Percentiles rank a stretch among this genome's conserved stretches.
Evolutionary conservation across 2,329 filamentous ascomycete species (phyloP).

Genomic region (Paramyrothecium sp.): DNA sequence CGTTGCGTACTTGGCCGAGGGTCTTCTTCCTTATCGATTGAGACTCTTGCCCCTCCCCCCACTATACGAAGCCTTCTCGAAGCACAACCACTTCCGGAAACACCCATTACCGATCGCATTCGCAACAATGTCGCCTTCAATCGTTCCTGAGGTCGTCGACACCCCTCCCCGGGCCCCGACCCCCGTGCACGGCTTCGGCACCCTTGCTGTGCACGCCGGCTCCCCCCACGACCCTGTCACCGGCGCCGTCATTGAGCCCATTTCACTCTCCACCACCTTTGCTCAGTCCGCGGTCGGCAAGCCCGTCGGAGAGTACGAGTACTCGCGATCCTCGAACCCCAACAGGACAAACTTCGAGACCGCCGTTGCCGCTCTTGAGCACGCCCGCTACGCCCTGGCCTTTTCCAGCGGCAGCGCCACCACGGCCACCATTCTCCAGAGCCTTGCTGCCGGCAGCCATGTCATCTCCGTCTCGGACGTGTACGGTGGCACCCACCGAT

Average conservation of each 20-base stretch:
- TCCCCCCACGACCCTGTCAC: constrained; percentile 86
- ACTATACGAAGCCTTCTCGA: constrained; percentile 1
- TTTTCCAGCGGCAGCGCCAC: constrained; percentile 94
- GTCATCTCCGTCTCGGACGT: constrained; percentile 96
- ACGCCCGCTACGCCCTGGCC: constrained; percentile 87
- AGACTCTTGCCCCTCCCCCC: neutral
- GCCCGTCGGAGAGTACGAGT: constrained; percentile 88
- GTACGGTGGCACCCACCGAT: constrained; percentile 96
- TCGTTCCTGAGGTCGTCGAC: constrained; percentile 54
- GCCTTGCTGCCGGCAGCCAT: constrained; percentile 85
- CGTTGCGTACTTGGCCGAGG: too few species aligned
- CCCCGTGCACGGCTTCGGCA: constrained; percentile 81
- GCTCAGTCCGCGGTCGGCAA: constrained; percentile 86
- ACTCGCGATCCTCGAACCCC: constrained; percentile 89
- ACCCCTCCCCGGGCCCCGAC: constrained; percentile 72
- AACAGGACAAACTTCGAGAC: constrained; percentile 94
- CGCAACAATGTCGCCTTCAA: constrained; percentile 24
- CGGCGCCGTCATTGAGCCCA: constrained; percentile 93
- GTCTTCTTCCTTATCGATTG: neutral
- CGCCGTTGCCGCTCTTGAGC: constrained; percentile 87
- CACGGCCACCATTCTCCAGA: constrained; percentile 90
- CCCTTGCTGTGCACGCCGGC: constrained; percentile 91
- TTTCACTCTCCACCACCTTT: constrained; percentile 95
- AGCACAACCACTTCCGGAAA: neutral
- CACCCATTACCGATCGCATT: neutral